These are phyloP conservation scores for Cryomyces minteri DNA, from an alignment of 495 filamentous ascomycete genomes.

Conservation along the genomic window DNA sequence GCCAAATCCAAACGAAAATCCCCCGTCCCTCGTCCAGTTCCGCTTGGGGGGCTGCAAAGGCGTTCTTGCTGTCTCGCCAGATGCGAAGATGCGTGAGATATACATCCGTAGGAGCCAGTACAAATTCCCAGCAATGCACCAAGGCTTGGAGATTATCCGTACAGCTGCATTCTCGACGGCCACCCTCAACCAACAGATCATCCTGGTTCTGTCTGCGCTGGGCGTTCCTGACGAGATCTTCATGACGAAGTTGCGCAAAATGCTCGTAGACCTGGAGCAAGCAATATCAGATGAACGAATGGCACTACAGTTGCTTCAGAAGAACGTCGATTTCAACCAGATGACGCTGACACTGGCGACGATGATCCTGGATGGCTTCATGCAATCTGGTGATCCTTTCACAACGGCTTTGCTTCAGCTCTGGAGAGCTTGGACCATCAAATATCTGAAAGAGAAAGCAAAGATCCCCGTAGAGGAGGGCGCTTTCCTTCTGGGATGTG, in stretches of 20 bases:
- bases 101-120: constrained; percentile 68
- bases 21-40: constrained; percentile 79
- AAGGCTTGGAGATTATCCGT: constrained; percentile 67
- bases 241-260: constrained; percentile 38
- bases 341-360: constrained; percentile 52
- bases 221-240: constrained; percentile 57
- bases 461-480: constrained; percentile 64
- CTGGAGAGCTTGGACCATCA: constrained; percentile 18
- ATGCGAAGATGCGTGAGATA: constrained; percentile 27
- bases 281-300: constrained; percentile 44
- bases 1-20: constrained; percentile 21
- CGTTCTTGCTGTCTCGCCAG: constrained; percentile 53
- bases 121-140: constrained; percentile 62
- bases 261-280: constrained; percentile 42
- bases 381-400: constrained; percentile 61
- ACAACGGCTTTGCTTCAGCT: constrained; percentile 38
- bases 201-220: constrained; percentile 60
- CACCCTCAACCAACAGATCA: constrained; percentile 76
- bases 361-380: constrained; percentile 69
- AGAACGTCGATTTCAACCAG: constrained; percentile 71
- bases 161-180: constrained; percentile 56
- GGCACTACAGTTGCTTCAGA: constrained; percentile 47
- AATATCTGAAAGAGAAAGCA: constrained; percentile 75
- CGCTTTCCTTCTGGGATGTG: constrained; percentile 75
- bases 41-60: constrained; percentile 86